Conservation (phyloP, 2,329 filamentous ascomycete genomes). For the Exophiala spinifera region DNA sequence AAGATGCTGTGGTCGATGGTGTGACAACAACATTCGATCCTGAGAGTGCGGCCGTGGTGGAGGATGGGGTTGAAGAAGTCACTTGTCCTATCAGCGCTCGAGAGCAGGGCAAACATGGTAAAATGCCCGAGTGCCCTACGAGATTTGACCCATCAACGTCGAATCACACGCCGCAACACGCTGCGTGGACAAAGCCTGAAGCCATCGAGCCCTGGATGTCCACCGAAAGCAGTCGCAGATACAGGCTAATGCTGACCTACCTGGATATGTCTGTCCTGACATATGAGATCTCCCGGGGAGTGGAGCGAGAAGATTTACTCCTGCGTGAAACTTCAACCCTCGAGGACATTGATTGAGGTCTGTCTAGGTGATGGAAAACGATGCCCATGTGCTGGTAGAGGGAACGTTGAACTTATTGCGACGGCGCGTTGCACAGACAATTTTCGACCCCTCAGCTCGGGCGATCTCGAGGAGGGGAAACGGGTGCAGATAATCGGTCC, state of each 20-base stretch:
- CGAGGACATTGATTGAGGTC: slow-evolving; percentile 17
- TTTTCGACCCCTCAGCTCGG: too few species aligned
- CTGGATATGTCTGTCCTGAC: slow-evolving; percentile 55
- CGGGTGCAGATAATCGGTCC: too few species aligned
- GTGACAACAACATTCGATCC: slow-evolving; percentile 26
- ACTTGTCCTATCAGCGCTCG: too few species aligned
- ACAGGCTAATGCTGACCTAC: slow-evolving; percentile 56
- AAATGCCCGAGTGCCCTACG: too few species aligned
- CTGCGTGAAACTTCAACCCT: slow-evolving; percentile 14
- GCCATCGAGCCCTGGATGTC: slow-evolving; percentile 37
- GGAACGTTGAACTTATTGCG: too few species aligned
- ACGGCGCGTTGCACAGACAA: too few species aligned
- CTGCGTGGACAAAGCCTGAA: slow-evolving; percentile 20
- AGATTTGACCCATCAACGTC: too few species aligned
- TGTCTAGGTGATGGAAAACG: too few species aligned
- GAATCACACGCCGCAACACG: neutral
- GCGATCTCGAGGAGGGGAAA: too few species aligned
- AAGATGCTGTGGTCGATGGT: slow-evolving; percentile 21
- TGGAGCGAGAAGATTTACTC: slow-evolving; percentile 24
- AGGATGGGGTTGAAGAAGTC: neutral
- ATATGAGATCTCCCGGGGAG: slow-evolving; percentile 52
- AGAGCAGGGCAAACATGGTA: too few species aligned
- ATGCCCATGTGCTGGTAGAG: too few species aligned
- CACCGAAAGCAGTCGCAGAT: slow-evolving; percentile 42
- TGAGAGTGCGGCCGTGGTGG: slow-evolving; percentile 13